Evolutionary conservation across 2,329 filamentous ascomycete species (phyloP).

Genomic region (Blastomyces silverae): DNA sequence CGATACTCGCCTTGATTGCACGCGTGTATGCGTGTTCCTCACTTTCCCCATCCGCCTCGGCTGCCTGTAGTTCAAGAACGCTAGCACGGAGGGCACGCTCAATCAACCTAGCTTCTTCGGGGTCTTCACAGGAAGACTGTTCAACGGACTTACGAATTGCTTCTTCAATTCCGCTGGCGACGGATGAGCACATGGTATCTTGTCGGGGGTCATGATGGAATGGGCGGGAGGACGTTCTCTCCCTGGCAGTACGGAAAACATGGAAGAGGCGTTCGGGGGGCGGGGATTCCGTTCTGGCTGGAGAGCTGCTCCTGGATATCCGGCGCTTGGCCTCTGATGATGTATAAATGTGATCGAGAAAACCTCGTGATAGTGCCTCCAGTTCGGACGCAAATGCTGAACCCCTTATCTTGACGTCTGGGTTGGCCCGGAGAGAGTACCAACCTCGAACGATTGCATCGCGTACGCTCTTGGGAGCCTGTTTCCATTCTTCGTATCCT

Average conservation of each 20-base stretch:
- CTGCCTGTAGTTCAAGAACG: slow-evolving; percentile 51
- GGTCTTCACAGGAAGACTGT: slow-evolving; percentile 63
- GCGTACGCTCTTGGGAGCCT: slow-evolving; percentile 53
- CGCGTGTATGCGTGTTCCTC: slow-evolving; percentile 44
- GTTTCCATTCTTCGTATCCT: slow-evolving; percentile 59
- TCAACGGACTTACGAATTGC: slow-evolving; percentile 64
- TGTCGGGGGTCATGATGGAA: background rate
- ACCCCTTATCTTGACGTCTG: slow-evolving; percentile 53
- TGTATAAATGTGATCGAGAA: slow-evolving; percentile 18
- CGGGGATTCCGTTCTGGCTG: slow-evolving; percentile 7
- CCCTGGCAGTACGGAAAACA: slow-evolving; percentile 1
- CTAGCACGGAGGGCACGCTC: slow-evolving; percentile 69
- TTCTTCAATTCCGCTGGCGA: slow-evolving; percentile 55
- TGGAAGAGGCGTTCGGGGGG: slow-evolving; percentile 8
- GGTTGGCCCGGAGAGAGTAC: slow-evolving; percentile 54
- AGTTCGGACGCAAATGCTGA: slow-evolving; percentile 38
- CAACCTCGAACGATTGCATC: slow-evolving; percentile 60
- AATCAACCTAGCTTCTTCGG: slow-evolving; percentile 61
- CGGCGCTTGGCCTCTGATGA: slow-evolving; percentile 11
- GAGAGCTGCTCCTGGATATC: background rate
- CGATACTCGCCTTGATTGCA: slow-evolving; percentile 47
- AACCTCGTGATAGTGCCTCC: slow-evolving; percentile 27
- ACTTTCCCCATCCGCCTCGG: slow-evolving; percentile 32
- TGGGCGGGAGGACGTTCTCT: background rate
- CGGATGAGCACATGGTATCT: background rate